Evolutionary conservation across 495 filamentous ascomycete genomes (phyloP).

Genomic region (Darksidea phi): DNA sequence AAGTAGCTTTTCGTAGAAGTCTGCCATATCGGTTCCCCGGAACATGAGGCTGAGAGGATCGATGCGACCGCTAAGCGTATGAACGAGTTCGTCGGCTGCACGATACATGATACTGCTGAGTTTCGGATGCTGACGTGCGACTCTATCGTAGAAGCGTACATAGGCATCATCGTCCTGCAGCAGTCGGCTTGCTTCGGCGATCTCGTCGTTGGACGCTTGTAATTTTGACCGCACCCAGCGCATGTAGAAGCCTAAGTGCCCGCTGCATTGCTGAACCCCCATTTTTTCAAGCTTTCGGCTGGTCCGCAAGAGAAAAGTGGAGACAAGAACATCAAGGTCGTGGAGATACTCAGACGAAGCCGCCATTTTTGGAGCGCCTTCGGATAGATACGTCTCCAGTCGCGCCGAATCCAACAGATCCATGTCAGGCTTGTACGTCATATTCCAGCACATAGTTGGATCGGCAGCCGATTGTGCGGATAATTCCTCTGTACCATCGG

Average conservation of each 20-base stretch:
- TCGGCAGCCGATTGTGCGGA: too few relatives aligned
- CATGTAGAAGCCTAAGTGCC: too few relatives aligned
- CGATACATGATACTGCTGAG: background rate
- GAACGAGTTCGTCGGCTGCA: background rate
- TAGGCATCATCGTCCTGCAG: too few relatives aligned
- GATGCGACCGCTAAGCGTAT: background rate
- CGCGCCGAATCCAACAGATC: background rate
- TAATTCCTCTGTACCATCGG: background rate
- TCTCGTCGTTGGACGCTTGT: too few relatives aligned
- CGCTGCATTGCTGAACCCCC: too few relatives aligned
- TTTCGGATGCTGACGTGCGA: background rate
- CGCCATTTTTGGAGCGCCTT: background rate
- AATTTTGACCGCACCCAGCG: too few relatives aligned
- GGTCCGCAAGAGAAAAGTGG: too few relatives aligned
- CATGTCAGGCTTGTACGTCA: background rate
- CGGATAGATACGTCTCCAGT: background rate
- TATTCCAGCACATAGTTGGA: conserved; percentile 7
- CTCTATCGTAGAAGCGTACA: background rate
- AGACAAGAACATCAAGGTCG: too few relatives aligned
- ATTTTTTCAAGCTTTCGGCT: too few relatives aligned
- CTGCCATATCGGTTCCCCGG: background rate
- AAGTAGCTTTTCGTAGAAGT: background rate
- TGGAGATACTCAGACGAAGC: too few relatives aligned
- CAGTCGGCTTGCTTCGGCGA: too few relatives aligned
- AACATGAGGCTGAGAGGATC: conserved; percentile 10